A percentile compares a stretch with the other conserved stretches of the same genome.
Evolutionary conservation across 2,329 filamentous ascomycete species (phyloP).

Genomic region (Trichoderma sp.): DNA sequence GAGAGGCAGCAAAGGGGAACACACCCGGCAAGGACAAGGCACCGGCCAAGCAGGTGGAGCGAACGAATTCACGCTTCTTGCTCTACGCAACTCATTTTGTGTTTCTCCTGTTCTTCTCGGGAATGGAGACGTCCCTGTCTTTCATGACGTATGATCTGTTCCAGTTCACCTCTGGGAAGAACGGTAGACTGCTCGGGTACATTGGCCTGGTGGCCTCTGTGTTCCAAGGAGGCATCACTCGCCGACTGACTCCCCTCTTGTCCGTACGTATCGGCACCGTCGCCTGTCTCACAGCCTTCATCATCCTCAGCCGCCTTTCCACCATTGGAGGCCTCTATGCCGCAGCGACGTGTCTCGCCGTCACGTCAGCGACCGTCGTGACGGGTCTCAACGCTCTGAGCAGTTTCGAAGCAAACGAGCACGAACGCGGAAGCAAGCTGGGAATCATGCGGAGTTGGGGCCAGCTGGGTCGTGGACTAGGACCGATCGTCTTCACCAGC

Average conservation of each 20-base stretch:
- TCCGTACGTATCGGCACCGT: constrained; percentile 77
- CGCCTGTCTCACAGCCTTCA: constrained; percentile 74
- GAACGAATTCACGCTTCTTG: constrained; percentile 78
- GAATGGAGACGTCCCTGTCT: constrained; percentile 95
- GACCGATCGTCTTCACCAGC: constrained; percentile 86
- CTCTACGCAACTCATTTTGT: constrained; percentile 84
- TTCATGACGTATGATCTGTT: constrained; percentile 98
- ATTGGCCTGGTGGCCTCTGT: constrained; percentile 87
- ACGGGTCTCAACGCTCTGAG: constrained; percentile 88
- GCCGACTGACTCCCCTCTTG: constrained; percentile 74
- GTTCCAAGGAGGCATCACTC: constrained; percentile 89
- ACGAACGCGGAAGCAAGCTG: constrained; percentile 80
- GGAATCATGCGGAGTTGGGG: constrained; percentile 79
- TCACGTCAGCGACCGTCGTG: constrained; percentile 92
- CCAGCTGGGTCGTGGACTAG: constrained; percentile 81
- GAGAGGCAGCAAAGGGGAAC: constrained; percentile 23
- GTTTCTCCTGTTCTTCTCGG: constrained; percentile 95
- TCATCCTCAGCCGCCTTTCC: constrained; percentile 68
- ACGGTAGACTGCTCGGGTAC: constrained; percentile 82
- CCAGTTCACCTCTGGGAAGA: constrained; percentile 71
- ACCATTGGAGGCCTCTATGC: constrained; percentile 70
- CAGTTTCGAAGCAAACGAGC: constrained; percentile 79
- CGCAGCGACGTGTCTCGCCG: constrained; percentile 78
- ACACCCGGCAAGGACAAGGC: constrained; percentile 22
- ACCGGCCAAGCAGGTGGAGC: constrained; percentile 35